A percentile compares a stretch with the other conserved stretches of the same genome.
Conservation (phyloP, 257 asterid genomes). For the Capsicum pubescens region DNA sequence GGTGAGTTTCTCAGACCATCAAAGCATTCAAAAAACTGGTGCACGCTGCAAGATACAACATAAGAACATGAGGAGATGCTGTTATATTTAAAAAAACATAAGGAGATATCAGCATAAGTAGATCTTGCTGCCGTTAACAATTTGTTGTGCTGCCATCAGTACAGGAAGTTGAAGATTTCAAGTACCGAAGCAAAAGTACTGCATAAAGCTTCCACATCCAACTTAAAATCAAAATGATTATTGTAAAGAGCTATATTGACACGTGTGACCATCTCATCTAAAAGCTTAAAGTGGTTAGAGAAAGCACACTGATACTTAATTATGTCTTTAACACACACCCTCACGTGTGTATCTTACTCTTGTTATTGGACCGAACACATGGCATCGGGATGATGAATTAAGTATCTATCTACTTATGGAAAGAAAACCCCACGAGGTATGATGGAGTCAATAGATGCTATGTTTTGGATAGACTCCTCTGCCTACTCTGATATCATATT, state of each 20-base stretch:
- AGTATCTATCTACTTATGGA: too few species aligned
- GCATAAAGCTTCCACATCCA: neutral
- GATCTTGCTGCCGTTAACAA: slow-evolving; percentile 10
- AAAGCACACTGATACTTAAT: neutral
- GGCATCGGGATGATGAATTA: neutral
- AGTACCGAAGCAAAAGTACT: neutral
- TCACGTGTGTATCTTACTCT: neutral
- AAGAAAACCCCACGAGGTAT: too few species aligned
- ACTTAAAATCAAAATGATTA: slow-evolving; percentile 13
- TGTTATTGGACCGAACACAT: neutral
- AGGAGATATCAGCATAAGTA: neutral
- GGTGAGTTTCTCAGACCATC: slow-evolving; percentile 94
- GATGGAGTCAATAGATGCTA: too few species aligned
- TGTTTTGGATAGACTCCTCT: neutral
- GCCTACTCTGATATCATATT: neutral
- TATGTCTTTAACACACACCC: neutral
- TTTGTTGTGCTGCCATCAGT: neutral
- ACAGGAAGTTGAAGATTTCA: slow-evolving; percentile 11
- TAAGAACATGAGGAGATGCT: slow-evolving; percentile 28
- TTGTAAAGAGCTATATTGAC: neutral
- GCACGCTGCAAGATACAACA: slow-evolving; percentile 70
- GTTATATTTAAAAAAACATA: slow-evolving; percentile 22
- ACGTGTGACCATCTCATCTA: neutral
- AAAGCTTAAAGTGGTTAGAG: neutral
- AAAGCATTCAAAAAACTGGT: slow-evolving; percentile 96